phyloP scores from a whole-genome alignment of 495 filamentous ascomycete genomes.

The Penicillium chermesinum region DNA sequence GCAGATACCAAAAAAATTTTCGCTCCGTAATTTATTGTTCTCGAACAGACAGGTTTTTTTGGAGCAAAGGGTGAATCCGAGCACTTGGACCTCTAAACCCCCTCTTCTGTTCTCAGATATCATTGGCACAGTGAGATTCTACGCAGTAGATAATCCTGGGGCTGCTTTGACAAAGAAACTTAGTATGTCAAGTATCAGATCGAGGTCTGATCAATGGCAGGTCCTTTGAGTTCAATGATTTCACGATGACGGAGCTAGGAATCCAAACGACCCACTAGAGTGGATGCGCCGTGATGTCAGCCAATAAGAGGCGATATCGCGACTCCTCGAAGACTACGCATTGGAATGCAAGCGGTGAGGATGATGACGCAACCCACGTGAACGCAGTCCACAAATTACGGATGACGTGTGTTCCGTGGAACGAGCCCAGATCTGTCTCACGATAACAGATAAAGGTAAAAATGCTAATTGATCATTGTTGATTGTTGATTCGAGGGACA shows the following conservation, averaged over 20 bases:
- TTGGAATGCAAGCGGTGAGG: neutral
- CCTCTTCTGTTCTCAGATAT: no score
- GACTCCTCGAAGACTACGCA: neutral
- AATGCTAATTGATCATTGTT: no score
- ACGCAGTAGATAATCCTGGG: no score
- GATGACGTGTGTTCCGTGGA: conserved; percentile 8
- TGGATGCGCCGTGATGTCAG: neutral
- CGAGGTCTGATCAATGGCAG: neutral
- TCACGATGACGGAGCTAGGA: conserved; percentile 25
- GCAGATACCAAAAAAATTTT: neutral
- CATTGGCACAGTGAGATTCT: no score
- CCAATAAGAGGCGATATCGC: conserved; percentile 1
- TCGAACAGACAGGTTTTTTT: neutral
- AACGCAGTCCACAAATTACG: conserved; percentile 7
- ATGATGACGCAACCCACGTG: conserved; percentile 7
- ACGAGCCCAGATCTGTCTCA: conserved; percentile 4
- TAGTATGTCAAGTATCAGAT: neutral
- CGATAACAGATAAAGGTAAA: no score
- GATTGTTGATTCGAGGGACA: no score
- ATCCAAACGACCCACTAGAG: no score
- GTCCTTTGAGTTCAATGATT: no score
- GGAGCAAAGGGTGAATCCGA: neutral
- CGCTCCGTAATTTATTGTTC: neutral
- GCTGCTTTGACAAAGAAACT: neutral
- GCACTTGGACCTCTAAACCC: no score